Evolutionary conservation across 2,329 filamentous ascomycete species (phyloP).

Genomic region (Fusarium newnesense): DNA sequence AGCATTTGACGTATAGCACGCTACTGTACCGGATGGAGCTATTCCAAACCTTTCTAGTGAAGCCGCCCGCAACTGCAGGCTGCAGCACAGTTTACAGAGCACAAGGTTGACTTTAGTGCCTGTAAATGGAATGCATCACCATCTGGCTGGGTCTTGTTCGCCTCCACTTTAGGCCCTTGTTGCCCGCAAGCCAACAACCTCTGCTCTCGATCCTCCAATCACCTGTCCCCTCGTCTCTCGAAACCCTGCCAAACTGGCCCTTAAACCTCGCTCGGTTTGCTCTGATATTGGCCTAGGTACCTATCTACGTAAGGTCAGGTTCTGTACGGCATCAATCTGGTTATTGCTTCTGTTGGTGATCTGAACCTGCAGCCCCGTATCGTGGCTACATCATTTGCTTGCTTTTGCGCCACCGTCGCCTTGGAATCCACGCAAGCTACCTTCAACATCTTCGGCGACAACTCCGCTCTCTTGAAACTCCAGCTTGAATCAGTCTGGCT

Average conservation of each 20-base stretch:
- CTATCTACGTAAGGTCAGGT: constrained; percentile 19
- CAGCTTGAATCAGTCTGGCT: constrained; percentile 21
- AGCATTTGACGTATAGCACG: background rate
- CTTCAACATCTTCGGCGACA: constrained; percentile 12
- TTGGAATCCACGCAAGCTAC: constrained; percentile 39
- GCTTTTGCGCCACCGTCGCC: constrained; percentile 28
- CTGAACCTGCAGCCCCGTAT: background rate
- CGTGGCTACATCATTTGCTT: constrained; percentile 10
- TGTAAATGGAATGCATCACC: constrained; percentile 32
- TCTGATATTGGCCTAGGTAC: constrained; percentile 24
- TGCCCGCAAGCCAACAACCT: constrained; percentile 32
- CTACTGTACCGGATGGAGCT: background rate
- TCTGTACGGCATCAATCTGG: constrained; percentile 20
- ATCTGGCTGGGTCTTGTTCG: constrained; percentile 18
- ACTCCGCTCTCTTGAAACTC: constrained; percentile 34
- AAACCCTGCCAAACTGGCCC: constrained; percentile 40
- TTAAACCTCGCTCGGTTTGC: constrained; percentile 43
- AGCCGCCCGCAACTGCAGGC: constrained; percentile 15
- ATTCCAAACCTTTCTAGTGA: background rate
- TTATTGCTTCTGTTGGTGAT: constrained; percentile 30
- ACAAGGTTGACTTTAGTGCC: constrained; percentile 12
- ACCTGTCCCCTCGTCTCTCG: constrained; percentile 33
- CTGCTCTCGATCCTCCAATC: constrained; percentile 41
- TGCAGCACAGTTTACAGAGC: constrained; percentile 13
- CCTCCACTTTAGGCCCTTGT: constrained; percentile 34